A percentile compares a stretch with the other conserved stretches of the same genome.
These are phyloP conservation scores for Cyclotella cryptica DNA, from an alignment of 108 stramenopile species.

Conservation along the genomic window DNA sequence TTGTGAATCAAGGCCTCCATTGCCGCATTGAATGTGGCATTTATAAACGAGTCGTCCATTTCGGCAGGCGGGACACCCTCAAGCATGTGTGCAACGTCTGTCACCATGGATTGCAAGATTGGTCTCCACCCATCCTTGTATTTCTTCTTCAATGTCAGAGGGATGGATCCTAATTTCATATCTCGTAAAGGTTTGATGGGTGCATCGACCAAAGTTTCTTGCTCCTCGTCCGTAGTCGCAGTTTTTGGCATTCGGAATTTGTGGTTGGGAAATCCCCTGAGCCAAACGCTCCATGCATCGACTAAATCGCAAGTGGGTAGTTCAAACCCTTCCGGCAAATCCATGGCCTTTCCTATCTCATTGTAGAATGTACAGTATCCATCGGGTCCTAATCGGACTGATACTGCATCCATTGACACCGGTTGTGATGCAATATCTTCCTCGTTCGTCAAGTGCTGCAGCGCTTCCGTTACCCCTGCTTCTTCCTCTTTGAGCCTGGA, in stretches of 20 bases:
- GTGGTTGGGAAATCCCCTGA: constrained; percentile 38
- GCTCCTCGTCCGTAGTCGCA: background rate
- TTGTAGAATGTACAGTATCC: constrained; percentile 35
- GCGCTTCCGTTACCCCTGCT: constrained; percentile 9
- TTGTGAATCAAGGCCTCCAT: background rate
- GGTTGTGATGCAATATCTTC: background rate
- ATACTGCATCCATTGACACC: constrained; percentile 1
- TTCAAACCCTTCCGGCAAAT: constrained; percentile 33
- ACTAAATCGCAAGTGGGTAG: constrained; percentile 29
- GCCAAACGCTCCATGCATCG: constrained; percentile 36
- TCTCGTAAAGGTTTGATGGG: constrained; percentile 29
- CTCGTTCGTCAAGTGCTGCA: constrained; percentile 9
- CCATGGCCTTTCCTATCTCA: constrained; percentile 11
- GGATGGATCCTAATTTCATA: constrained; percentile 18
- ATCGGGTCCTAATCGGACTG: background rate
- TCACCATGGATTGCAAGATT: constrained; percentile 29
- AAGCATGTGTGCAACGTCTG: constrained; percentile 22
- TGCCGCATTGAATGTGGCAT: constrained; percentile 2
- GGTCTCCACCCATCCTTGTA: constrained; percentile 50
- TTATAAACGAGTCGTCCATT: constrained; percentile 4
- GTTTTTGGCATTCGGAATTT: constrained; percentile 19
- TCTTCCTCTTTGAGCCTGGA: constrained; percentile 13
- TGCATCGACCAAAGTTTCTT: constrained; percentile 25
- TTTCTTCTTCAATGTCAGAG: constrained; percentile 32
- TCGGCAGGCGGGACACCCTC: constrained; percentile 15